Percentiles rank a stretch among this genome's conserved stretches.
Conservation (phyloP, 2,329 filamentous ascomycete genomes). For the Lecanosticta acicola region DNA sequence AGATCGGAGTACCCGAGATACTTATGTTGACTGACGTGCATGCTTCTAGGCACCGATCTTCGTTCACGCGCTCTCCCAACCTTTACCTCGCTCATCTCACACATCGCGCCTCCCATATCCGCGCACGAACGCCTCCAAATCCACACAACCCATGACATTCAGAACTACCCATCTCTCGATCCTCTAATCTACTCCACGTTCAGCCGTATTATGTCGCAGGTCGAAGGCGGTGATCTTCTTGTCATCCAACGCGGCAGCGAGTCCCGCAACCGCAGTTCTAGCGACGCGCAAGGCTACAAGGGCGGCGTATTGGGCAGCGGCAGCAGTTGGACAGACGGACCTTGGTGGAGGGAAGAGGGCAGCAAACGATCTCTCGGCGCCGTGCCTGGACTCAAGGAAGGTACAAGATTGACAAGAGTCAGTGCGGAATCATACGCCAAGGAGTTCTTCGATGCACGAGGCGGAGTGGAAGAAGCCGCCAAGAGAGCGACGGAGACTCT, state of each 20-base stretch:
- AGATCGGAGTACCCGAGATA: no score
- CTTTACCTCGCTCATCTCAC: conserved; percentile 91
- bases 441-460: conserved; percentile 74
- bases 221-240: conserved; percentile 90
- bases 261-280: conserved; percentile 57
- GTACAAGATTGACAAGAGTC: conserved; percentile 83
- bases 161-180: conserved; percentile 90
- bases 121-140: conserved; percentile 96
- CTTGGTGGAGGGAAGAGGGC: conserved; percentile 76
- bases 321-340: conserved; percentile 82
- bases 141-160: conserved; percentile 92
- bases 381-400: conserved; percentile 75
- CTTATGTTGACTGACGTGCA: no score
- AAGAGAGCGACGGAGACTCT: conserved; percentile 72
- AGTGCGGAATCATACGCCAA: conserved; percentile 80
- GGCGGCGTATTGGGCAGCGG: conserved; percentile 42
- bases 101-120: conserved; percentile 89
- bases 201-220: conserved; percentile 95
- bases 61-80: conserved; percentile 83
- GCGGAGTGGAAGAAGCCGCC: conserved; percentile 74
- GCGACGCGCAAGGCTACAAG: conserved; percentile 51
- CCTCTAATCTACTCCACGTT: conserved; percentile 89
- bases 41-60: conserved; percentile 69
- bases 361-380: conserved; percentile 69
- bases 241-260: conserved; percentile 93